Percentiles rank a stretch among this genome's conserved stretches.
phyloP scores from a whole-genome alignment of 1,284 basidiomycete genomes.

The Trametes pubescens region DNA sequence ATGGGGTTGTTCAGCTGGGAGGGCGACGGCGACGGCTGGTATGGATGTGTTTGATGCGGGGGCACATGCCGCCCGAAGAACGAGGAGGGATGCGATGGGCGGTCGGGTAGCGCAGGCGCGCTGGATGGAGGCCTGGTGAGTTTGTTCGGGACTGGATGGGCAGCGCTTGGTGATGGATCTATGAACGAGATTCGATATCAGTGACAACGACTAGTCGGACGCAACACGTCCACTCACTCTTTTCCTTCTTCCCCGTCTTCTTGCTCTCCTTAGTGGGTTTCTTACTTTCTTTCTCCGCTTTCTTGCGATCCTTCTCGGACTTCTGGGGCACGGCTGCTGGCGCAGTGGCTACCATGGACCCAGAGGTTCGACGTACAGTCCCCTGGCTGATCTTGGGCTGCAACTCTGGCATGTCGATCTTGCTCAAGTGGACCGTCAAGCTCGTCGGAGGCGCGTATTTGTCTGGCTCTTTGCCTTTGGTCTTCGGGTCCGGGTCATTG shows the following conservation, averaged over 20 bases:
- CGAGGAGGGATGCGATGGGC: neutral
- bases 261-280: constrained; percentile 37
- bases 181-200: neutral
- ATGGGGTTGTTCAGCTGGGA: constrained; percentile 54
- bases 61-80: constrained; percentile 22
- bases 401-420: constrained; percentile 85
- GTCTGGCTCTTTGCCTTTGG: constrained; percentile 46
- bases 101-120: constrained; percentile 6
- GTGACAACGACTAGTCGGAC: neutral
- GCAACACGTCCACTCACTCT: neutral
- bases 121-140: constrained; percentile 18
- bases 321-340: constrained; percentile 18
- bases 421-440: constrained; percentile 78
- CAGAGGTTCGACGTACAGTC: constrained; percentile 19
- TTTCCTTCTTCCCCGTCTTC: constrained; percentile 22
- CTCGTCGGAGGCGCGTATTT: constrained; percentile 70
- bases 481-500: constrained; percentile 51
- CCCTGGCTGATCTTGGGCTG: constrained; percentile 52
- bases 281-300: constrained; percentile 45
- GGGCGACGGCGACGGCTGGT: constrained; percentile 53
- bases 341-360: neutral
- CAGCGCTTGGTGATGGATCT: neutral
- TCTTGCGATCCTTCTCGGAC: constrained; percentile 37
- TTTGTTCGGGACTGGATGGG: constrained; percentile 17
- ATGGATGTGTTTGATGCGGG: constrained; percentile 44